phyloP scores from a whole-genome alignment of 2,329 filamentous ascomycete genomes.

The Cryphonectria naterciae region DNA sequence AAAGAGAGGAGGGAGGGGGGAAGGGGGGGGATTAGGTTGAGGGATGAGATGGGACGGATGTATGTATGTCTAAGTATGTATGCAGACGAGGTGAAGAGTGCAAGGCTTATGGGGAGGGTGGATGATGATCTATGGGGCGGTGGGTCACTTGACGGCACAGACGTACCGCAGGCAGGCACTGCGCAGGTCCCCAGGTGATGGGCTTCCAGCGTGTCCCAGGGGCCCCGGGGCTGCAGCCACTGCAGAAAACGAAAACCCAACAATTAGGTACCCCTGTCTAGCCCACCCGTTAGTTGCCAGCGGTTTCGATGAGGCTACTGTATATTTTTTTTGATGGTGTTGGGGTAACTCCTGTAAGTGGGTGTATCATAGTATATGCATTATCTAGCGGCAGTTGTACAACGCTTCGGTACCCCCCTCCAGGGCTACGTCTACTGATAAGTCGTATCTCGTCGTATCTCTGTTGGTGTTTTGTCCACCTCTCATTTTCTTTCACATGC shows the following conservation, averaged over 20 bases:
- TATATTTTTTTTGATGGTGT: not conserved
- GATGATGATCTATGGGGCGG: conserved; percentile 5
- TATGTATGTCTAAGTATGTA: conserved; percentile 1
- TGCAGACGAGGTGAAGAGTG: conserved; percentile 2
- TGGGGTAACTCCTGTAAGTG: not conserved
- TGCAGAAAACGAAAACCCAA: not conserved
- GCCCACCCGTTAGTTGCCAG: conserved; percentile 1
- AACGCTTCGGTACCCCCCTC: too few species aligned
- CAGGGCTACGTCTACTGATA: not conserved
- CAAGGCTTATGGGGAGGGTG: not conserved
- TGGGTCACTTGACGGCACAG: conserved; percentile 2
- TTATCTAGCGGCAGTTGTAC: not conserved
- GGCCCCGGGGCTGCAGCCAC: not conserved
- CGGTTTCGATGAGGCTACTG: not conserved
- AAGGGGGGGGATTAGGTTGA: not conserved
- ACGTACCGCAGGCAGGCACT: not conserved
- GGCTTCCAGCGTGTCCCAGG: not conserved
- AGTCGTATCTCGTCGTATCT: not conserved
- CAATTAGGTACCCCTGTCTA: conserved; percentile 7
- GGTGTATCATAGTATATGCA: not conserved
- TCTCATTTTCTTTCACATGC: conserved; percentile 1
- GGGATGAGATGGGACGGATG: not conserved
- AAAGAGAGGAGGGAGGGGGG: not conserved
- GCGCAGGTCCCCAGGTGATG: not conserved
- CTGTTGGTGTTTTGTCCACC: not conserved